phyloP scores from a whole-genome alignment of 352 stramenopile genomes.

The Phytophthora vignae region DNA sequence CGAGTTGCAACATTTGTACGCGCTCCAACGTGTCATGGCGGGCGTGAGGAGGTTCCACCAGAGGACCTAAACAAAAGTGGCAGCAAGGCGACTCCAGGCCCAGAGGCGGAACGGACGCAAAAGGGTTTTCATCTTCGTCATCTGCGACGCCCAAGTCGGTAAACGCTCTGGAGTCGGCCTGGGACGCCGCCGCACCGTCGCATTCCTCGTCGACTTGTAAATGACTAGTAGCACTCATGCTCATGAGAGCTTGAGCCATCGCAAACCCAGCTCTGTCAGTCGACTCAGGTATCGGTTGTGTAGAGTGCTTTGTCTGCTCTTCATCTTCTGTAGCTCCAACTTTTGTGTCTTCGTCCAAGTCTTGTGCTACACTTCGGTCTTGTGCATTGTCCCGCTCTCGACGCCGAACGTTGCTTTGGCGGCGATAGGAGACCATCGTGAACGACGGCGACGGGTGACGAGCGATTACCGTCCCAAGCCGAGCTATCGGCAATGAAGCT shows the following conservation, averaged over 20 bases:
- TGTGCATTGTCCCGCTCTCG: not conserved
- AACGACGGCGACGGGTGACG: conserved; percentile 37
- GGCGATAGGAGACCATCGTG: conserved; percentile 43
- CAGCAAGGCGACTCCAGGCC: not conserved
- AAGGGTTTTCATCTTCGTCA: not conserved
- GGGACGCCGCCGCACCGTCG: not conserved
- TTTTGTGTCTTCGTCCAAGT: not conserved
- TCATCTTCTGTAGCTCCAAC: not conserved
- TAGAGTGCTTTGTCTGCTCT: not conserved
- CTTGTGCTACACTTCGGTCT: not conserved
- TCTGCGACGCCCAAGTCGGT: not conserved
- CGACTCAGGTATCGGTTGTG: not conserved
- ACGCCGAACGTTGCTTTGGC: conserved; percentile 7
- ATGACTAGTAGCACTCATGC: not conserved
- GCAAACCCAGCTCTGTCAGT: not conserved
- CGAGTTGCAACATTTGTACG: conserved; percentile 2
- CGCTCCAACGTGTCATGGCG: conserved; percentile 1
- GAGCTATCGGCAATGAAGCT: not conserved
- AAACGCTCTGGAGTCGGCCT: not conserved
- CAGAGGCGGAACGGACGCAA: not conserved
- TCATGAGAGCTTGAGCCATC: not conserved
- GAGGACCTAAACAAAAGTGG: not conserved
- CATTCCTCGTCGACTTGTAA: not conserved
- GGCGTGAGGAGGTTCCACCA: not conserved
- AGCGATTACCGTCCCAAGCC: conserved; percentile 27